A percentile compares a stretch with the other conserved stretches of the same genome.
These are phyloP conservation scores for Colletotrichum navitas DNA, from an alignment of 2,329 filamentous ascomycete genomes.

Conservation along the genomic window DNA sequence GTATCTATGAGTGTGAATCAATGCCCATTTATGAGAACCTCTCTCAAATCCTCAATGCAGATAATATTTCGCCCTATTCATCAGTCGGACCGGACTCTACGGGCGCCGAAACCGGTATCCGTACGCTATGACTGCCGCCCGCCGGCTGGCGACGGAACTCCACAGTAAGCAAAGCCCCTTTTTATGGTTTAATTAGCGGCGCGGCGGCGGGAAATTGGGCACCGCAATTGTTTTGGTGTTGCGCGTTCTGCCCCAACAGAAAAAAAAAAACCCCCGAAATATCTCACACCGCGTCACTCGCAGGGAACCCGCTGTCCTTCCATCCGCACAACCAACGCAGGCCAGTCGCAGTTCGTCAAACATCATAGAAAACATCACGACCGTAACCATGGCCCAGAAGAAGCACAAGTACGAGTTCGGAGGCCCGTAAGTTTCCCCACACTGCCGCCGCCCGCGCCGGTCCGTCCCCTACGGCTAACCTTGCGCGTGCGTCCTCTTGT, in stretches of 20 bases:
- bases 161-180: background rate
- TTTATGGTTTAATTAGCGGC: slow-evolving; percentile 17
- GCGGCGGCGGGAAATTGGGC: slow-evolving; percentile 31
- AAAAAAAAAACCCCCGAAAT: slow-evolving; percentile 8
- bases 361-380: background rate
- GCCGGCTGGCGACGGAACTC: background rate
- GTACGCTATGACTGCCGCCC: background rate
- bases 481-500: background rate
- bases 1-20: background rate
- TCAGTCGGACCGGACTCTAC: background rate
- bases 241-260: slow-evolving; percentile 18
- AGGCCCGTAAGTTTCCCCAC: slow-evolving; percentile 48
- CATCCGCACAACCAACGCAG: background rate
- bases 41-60: background rate
- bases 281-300: background rate
- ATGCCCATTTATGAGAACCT: background rate
- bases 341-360: background rate
- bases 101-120: background rate
- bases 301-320: background rate
- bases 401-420: slow-evolving; percentile 50
- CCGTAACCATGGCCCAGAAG: slow-evolving; percentile 15
- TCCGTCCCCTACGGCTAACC: slow-evolving; percentile 7
- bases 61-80: background rate
- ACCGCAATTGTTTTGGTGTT: slow-evolving; percentile 11
- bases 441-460: too few species aligned